These are phyloP conservation scores for Colletotrichum sp. DNA, from an alignment of 2,329 filamentous ascomycete genomes.

Conservation along the genomic window DNA sequence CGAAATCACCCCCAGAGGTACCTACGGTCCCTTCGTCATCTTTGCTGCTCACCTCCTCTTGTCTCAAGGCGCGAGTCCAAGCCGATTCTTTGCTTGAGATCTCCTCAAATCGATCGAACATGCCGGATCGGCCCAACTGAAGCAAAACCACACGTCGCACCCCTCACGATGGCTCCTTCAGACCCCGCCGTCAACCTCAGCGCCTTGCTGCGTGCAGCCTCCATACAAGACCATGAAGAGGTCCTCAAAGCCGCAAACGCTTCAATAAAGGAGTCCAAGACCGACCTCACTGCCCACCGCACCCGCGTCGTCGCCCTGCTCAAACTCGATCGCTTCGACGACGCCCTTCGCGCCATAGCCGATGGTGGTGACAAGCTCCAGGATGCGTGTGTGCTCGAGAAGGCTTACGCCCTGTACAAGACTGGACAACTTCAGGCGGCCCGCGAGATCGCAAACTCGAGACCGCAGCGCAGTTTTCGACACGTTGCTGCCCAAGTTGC, in stretches of 20 bases:
- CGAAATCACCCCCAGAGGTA: background rate
- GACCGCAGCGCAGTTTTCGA: conserved; percentile 39
- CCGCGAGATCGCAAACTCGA: conserved; percentile 37
- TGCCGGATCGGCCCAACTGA: background rate
- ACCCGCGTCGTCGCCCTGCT: conserved; percentile 77
- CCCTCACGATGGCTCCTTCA: conserved; percentile 38
- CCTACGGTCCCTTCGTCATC: background rate
- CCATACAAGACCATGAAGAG: conserved; percentile 75
- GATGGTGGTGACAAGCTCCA: conserved; percentile 67
- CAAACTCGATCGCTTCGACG: conserved; percentile 82
- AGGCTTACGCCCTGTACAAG: conserved; percentile 86
- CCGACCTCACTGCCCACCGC: conserved; percentile 65
- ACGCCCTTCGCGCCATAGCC: conserved; percentile 73
- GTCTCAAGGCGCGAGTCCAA: background rate
- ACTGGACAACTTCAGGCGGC: conserved; percentile 72
- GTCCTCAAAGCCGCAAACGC: conserved; percentile 69
- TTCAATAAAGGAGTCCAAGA: conserved; percentile 65
- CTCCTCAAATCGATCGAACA: background rate
- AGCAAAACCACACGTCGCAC: background rate
- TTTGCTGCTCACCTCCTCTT: background rate
- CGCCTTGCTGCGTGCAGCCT: conserved; percentile 58
- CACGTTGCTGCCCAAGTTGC: conserved; percentile 71
- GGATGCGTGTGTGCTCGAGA: conserved; percentile 68
- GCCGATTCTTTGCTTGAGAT: background rate
- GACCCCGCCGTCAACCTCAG: conserved; percentile 57